Conservation (phyloP, 176 grass and related monocot genomes). For the Thinopyrum elongatum region DNA sequence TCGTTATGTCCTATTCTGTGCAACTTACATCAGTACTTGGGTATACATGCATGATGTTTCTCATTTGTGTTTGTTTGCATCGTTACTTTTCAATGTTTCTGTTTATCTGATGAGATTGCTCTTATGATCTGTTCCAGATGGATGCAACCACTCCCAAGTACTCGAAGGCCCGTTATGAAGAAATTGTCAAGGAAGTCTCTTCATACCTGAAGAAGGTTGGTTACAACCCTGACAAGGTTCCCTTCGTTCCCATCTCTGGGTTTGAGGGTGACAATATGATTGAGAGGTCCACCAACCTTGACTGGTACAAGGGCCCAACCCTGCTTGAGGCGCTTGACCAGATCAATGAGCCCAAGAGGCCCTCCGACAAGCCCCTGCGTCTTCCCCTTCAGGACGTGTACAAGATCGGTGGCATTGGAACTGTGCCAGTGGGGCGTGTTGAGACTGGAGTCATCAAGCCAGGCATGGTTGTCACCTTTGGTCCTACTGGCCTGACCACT, state of each 20-base stretch:
- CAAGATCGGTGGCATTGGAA: slow-evolving; percentile 83
- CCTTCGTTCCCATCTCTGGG: slow-evolving; percentile 76
- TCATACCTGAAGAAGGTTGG: slow-evolving; percentile 87
- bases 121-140: slow-evolving; percentile 37
- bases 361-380: slow-evolving; percentile 80
- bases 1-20: too few relatives aligned
- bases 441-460: slow-evolving; percentile 67
- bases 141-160: slow-evolving; percentile 80
- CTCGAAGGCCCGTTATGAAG: slow-evolving; percentile 66
- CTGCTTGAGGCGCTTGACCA: slow-evolving; percentile 69
- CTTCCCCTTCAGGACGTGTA: slow-evolving; percentile 82
- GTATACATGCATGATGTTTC: too few relatives aligned
- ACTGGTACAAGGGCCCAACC: slow-evolving; percentile 89
- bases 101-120: not conserved
- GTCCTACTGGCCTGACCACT: slow-evolving; percentile 66
- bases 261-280: slow-evolving; percentile 94
- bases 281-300: slow-evolving; percentile 71
- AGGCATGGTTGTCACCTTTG: slow-evolving; percentile 68
- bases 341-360: slow-evolving; percentile 70
- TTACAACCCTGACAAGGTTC: slow-evolving; percentile 79
- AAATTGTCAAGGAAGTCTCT: slow-evolving; percentile 74
- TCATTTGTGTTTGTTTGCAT: too few relatives aligned
- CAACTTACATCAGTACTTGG: too few relatives aligned
- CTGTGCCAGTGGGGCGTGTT: slow-evolving; percentile 69
- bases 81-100: not conserved